phyloP scores from a whole-genome alignment of 148 eudicot genomes.

The Nepenthes mirabilis region DNA sequence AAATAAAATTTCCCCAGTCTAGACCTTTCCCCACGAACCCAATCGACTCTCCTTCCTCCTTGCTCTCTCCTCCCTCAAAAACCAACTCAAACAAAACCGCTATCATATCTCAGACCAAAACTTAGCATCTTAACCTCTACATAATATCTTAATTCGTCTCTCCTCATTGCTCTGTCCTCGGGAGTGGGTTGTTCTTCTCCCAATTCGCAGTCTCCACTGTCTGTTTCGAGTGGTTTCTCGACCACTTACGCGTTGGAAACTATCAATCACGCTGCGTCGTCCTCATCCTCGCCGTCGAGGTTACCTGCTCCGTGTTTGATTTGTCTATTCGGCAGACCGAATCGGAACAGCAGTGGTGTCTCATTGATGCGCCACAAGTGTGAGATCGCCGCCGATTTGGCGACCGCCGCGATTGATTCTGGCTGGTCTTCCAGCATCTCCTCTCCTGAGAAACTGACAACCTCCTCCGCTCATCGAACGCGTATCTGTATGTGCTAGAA shows the following conservation, averaged over 20 bases:
- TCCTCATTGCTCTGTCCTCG: too few species aligned
- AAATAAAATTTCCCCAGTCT: too few species aligned
- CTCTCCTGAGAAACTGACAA: constrained; percentile 32
- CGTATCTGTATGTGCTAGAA: neutral
- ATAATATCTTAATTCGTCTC: too few species aligned
- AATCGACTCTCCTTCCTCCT: too few species aligned
- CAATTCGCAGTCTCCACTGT: constrained; percentile 22
- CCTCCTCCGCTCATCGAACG: constrained; percentile 36
- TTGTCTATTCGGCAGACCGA: constrained; percentile 16
- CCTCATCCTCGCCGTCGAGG: constrained; percentile 9
- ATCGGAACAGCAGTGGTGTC: constrained; percentile 5
- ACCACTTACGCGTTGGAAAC: constrained; percentile 54
- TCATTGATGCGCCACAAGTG: constrained; percentile 18
- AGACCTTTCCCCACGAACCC: too few species aligned
- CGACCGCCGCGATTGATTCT: constrained; percentile 3
- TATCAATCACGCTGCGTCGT: constrained; percentile 14
- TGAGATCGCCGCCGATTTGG: constrained; percentile 22
- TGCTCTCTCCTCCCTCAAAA: too few species aligned
- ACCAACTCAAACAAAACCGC: too few species aligned
- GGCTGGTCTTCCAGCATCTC: constrained; percentile 20
- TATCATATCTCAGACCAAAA: too few species aligned
- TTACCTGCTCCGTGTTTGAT: constrained; percentile 14
- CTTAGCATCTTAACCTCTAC: too few species aligned
- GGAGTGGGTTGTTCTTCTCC: too few species aligned
- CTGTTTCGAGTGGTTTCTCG: constrained; percentile 38